Percentiles rank a stretch among this genome's conserved stretches.
Conservation (phyloP, 139 green algal genomes). For the Volvox reticuliferus region DNA sequence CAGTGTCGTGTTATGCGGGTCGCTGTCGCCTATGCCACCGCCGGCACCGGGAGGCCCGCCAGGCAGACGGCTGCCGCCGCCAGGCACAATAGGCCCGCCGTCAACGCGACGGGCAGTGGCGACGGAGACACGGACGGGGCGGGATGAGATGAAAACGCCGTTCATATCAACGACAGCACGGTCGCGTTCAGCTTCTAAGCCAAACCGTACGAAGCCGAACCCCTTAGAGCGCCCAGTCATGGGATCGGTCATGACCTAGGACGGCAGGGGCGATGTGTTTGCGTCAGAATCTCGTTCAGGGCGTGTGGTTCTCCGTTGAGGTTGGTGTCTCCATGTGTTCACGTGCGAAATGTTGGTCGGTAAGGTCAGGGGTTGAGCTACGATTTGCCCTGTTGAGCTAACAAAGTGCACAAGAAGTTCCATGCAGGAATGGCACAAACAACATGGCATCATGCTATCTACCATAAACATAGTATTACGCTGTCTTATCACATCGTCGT, state of each 20-base stretch:
- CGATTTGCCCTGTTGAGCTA: no score
- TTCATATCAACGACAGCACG: conserved; percentile 89
- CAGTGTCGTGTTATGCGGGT: conserved; percentile 92
- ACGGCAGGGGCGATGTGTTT: background rate
- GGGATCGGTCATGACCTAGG: conserved; percentile 92
- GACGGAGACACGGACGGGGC: conserved; percentile 83
- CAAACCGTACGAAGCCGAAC: conserved; percentile 98
- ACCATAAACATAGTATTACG: no score
- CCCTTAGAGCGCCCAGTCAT: conserved; percentile 89
- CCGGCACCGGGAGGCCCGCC: conserved; percentile 38
- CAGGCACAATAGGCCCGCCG: conserved; percentile 5
- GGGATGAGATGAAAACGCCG: conserved; percentile 73
- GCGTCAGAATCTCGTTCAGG: no score
- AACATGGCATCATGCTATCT: no score
- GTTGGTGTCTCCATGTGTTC: no score
- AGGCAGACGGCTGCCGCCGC: conserved; percentile 17
- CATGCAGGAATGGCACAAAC: no score
- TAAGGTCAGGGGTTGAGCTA: no score
- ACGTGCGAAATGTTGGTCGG: no score
- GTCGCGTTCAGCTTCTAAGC: conserved; percentile 86
- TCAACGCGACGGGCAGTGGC: conserved; percentile 70
- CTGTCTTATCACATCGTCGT: no score
- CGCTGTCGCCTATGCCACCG: conserved; percentile 64
- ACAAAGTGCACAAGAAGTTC: no score
- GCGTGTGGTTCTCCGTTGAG: no score